These are phyloP conservation scores for Coccomyxa sp. DNA, from an alignment of 139 green algal species.

Conservation along the genomic window DNA sequence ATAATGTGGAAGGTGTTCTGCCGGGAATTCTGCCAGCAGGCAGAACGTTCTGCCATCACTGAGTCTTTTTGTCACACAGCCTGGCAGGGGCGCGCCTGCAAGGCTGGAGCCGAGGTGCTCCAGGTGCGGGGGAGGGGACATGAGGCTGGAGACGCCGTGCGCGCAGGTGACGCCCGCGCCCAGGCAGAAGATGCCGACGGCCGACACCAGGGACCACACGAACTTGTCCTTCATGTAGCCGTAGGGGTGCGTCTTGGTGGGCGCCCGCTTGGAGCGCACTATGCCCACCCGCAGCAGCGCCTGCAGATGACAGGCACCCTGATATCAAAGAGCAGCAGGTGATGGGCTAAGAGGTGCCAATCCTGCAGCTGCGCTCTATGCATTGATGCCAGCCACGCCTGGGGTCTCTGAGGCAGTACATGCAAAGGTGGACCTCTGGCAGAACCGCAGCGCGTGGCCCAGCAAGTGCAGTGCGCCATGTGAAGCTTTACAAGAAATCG, in stretches of 20 bases:
- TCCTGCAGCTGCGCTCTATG: too few species aligned
- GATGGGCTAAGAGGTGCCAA: too few species aligned
- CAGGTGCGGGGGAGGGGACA: constrained; percentile 9
- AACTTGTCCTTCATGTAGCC: constrained; percentile 91
- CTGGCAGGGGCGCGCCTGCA: constrained; percentile 16
- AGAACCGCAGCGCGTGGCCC: too few species aligned
- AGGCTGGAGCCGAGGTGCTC: constrained; percentile 32
- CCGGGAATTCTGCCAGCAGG: neutral
- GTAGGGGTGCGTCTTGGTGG: constrained; percentile 78
- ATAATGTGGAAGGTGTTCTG: too few species aligned
- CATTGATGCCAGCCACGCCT: too few species aligned
- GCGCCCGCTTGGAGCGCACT: constrained; percentile 40
- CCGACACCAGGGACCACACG: constrained; percentile 86
- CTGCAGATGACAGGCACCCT: constrained; percentile 6
- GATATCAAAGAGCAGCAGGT: too few species aligned
- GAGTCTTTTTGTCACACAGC: neutral
- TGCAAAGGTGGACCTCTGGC: too few species aligned
- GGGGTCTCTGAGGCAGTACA: too few species aligned
- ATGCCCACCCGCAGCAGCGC: constrained; percentile 74
- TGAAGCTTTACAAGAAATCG: too few species aligned
- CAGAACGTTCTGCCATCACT: neutral
- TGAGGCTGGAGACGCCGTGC: constrained; percentile 69
- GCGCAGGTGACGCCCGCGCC: constrained; percentile 78
- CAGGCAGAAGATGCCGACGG: constrained; percentile 90
- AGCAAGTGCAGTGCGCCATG: too few species aligned